Percentiles rank a stretch among this genome's conserved stretches.
These are phyloP conservation scores for Aciculoconidium aculeatum DNA, from an alignment of 805 yeast species.

Conservation along the genomic window DNA sequence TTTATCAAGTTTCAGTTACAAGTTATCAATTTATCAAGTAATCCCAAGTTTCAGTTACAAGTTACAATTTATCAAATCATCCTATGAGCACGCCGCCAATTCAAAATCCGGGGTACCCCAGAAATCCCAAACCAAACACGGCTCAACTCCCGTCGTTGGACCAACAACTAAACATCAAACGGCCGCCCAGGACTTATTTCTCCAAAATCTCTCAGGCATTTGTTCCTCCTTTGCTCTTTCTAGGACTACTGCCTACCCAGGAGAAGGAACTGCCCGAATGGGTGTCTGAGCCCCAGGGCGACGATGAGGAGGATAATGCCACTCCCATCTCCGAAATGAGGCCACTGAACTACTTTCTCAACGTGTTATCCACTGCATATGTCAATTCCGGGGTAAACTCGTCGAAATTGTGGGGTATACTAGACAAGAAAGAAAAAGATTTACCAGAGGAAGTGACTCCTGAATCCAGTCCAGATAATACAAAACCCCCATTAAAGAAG, in stretches of 20 bases:
- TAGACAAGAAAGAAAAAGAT: too few species aligned
- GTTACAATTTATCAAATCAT: too few species aligned
- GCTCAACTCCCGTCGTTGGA: too few species aligned
- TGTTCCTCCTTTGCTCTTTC: constrained; percentile 6
- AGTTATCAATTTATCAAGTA: too few species aligned
- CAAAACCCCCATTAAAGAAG: neutral
- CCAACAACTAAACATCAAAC: too few species aligned
- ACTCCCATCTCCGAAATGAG: constrained; percentile 16
- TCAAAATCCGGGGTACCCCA: too few species aligned
- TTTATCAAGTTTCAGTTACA: too few species aligned
- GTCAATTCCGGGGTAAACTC: constrained; percentile 22
- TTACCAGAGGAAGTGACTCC: too few species aligned
- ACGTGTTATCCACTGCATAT: constrained; percentile 25
- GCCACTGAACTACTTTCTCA: constrained; percentile 21
- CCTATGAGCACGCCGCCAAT: too few species aligned
- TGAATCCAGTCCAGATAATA: neutral
- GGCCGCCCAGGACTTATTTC: too few species aligned
- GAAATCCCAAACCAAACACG: too few species aligned
- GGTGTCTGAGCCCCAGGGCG: constrained; percentile 4
- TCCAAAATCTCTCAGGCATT: constrained; percentile 6
- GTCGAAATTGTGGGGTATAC: constrained; percentile 1
- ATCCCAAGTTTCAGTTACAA: too few species aligned
- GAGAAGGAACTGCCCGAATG: constrained; percentile 9
- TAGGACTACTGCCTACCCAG: constrained; percentile 5
- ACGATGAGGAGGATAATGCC: constrained; percentile 28